A percentile compares a stretch with the other conserved stretches of the same genome.
phyloP scores from a whole-genome alignment of 2,329 filamentous ascomycete species.

The Sclerotinia trifoliorum region DNA sequence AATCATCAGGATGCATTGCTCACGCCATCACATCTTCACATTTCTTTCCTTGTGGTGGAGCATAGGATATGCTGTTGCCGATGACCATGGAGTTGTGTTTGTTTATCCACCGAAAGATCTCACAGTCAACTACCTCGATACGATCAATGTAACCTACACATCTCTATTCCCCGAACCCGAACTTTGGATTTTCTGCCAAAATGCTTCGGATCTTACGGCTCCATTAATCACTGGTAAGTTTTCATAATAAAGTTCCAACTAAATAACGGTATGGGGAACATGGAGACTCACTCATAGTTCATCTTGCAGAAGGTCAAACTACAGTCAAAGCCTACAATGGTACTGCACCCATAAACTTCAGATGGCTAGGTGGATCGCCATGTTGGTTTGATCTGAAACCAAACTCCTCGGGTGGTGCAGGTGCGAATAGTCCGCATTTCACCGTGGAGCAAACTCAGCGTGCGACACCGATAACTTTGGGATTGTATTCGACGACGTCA shows the following conservation, averaged over 20 bases:
- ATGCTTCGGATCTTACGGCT: slow-evolving; percentile 16
- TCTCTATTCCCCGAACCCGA: slow-evolving; percentile 27
- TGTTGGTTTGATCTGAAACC: slow-evolving; percentile 32
- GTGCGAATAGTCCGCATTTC: slow-evolving; percentile 27
- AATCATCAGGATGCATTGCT: slow-evolving; percentile 4
- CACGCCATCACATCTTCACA: neutral
- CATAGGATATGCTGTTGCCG: slow-evolving; percentile 20
- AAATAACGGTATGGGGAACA: neutral
- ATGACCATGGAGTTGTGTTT: slow-evolving; percentile 28
- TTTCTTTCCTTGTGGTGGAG: slow-evolving; percentile 11
- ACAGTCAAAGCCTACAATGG: slow-evolving; percentile 26
- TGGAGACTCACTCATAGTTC: neutral
- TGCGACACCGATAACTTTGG: neutral
- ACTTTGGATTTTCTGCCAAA: slow-evolving; percentile 29
- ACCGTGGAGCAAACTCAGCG: slow-evolving; percentile 3
- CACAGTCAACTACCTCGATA: slow-evolving; percentile 30
- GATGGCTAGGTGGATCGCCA: slow-evolving; percentile 23
- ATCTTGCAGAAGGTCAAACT: neutral
- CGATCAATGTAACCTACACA: slow-evolving; percentile 30
- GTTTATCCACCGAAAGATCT: slow-evolving; percentile 27
- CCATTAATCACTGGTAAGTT: slow-evolving; percentile 18
- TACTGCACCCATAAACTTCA: slow-evolving; percentile 25
- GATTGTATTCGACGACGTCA: slow-evolving; percentile 3
- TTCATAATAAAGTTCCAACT: neutral
- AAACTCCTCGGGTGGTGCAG: slow-evolving; percentile 23